phyloP scores from a whole-genome alignment of 495 filamentous ascomycete species.

The Staphylotrichum longicolle region DNA sequence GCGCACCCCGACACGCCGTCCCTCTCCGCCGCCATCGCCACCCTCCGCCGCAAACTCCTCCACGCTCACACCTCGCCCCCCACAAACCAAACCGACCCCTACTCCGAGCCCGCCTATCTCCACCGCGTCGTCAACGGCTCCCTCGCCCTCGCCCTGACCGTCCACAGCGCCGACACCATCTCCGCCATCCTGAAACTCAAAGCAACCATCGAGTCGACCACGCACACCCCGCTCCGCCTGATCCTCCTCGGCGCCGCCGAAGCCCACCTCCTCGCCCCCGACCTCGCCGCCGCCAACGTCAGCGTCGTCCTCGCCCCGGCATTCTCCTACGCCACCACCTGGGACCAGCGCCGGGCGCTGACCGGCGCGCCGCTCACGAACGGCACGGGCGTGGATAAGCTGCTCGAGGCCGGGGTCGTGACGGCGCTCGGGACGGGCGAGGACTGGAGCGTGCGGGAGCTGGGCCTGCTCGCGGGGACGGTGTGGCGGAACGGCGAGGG shows the following conservation, averaged over 20 bases:
- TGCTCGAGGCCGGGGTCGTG: constrained; percentile 46
- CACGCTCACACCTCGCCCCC: constrained; percentile 24
- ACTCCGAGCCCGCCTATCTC: constrained; percentile 42
- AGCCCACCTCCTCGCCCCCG: constrained; percentile 46
- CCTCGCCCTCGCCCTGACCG: constrained; percentile 41
- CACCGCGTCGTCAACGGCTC: constrained; percentile 39
- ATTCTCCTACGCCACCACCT: constrained; percentile 40
- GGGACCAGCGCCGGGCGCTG: constrained; percentile 50
- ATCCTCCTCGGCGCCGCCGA: constrained; percentile 51
- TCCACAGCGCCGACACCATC: constrained; percentile 47
- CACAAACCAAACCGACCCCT: constrained; percentile 26
- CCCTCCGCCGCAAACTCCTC: constrained; percentile 44
- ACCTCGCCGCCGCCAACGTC: constrained; percentile 45
- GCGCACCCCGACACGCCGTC: constrained; percentile 29
- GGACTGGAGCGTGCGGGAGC: constrained; percentile 49
- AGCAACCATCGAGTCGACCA: constrained; percentile 30
- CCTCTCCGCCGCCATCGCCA: constrained; percentile 40
- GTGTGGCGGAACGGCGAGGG: constrained; percentile 50
- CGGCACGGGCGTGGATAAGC: constrained; percentile 47
- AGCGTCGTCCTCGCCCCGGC: constrained; percentile 51
- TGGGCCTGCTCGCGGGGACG: constrained; percentile 50
- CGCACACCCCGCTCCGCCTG: constrained; percentile 33
- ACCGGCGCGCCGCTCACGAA: constrained; percentile 53
- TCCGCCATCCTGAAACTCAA: constrained; percentile 43
- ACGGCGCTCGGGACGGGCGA: constrained; percentile 48